phyloP scores from a whole-genome alignment of 192 early-diverging fungal species.

The Oehlia diaphana region DNA sequence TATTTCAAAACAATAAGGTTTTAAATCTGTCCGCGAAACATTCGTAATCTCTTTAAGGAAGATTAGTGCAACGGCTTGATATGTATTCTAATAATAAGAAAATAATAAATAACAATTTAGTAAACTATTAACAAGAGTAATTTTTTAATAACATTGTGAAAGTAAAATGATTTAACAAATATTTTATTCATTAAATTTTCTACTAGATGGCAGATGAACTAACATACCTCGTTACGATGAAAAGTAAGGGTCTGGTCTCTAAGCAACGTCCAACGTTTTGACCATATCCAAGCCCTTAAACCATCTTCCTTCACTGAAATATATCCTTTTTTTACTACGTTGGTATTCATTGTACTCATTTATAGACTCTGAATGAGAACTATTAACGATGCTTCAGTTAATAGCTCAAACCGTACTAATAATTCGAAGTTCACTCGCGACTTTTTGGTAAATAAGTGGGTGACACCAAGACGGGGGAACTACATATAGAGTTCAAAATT shows the following conservation, averaged over 20 bases:
- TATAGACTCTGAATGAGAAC: not conserved
- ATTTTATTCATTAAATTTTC: not conserved
- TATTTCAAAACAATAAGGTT: slow-evolving; percentile 93
- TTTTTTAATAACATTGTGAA: not conserved
- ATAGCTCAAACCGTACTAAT: not conserved
- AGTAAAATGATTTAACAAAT: slow-evolving; percentile 12
- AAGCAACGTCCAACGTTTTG: slow-evolving; percentile 87
- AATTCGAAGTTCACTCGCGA: not conserved
- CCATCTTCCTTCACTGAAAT: slow-evolving; percentile 92
- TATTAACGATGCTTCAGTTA: not conserved
- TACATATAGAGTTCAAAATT: not conserved
- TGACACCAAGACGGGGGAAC: not conserved
- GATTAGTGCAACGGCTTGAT: slow-evolving; percentile 85
- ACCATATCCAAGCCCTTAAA: slow-evolving; percentile 91
- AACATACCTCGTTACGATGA: slow-evolving; percentile 86
- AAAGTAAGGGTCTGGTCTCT: slow-evolving; percentile 89
- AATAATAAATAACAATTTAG: not conserved
- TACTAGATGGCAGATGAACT: slow-evolving; percentile 21
- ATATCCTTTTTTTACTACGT: slow-evolving; percentile 77
- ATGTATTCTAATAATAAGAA: slow-evolving; percentile 60
- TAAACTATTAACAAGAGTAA: not conserved
- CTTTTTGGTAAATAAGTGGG: not conserved
- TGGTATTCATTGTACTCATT: slow-evolving; percentile 18
- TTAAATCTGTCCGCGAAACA: slow-evolving; percentile 86
- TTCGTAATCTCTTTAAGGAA: slow-evolving; percentile 91